phyloP scores from a whole-genome alignment of 2,329 filamentous ascomycete species.

The Cladorrhinum sp. region DNA sequence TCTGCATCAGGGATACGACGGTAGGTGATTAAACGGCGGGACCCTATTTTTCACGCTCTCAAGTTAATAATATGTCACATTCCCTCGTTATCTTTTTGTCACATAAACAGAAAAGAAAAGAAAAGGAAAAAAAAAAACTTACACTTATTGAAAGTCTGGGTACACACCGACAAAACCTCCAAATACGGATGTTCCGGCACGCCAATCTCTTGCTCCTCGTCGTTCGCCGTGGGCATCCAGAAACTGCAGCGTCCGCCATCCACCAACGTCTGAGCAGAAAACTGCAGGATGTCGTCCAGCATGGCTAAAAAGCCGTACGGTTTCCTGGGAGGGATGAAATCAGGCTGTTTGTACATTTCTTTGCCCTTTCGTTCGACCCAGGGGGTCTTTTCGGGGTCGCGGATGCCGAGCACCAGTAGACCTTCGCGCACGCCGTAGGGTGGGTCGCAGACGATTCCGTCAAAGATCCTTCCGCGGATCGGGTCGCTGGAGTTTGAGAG shows the following conservation, averaged over 20 bases:
- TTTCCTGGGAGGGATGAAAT: conserved; percentile 82
- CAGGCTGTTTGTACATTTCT: conserved; percentile 62
- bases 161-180: conserved; percentile 70
- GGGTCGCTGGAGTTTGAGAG: conserved; percentile 26
- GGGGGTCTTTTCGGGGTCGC: conserved; percentile 59
- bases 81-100: too few species aligned
- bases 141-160: conserved; percentile 90
- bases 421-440: conserved; percentile 95
- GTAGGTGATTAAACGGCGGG: conserved; percentile 84
- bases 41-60: conserved; percentile 65
- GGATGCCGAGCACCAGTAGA: conserved; percentile 77
- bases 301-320: conserved; percentile 91
- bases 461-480: conserved; percentile 54
- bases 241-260: conserved; percentile 78
- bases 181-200: conserved; percentile 75
- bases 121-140: conserved; percentile 19
- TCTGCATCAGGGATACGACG: conserved; percentile 61
- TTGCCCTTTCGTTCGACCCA: conserved; percentile 67
- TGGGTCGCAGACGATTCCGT: conserved; percentile 92
- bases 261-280: conserved; percentile 73
- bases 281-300: conserved; percentile 83
- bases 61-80: too few species aligned
- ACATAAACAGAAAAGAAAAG: too few species aligned
- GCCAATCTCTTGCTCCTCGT: conserved; percentile 70
- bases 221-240: conserved; percentile 94